Evolutionary conservation across 176 grass and related monocot species (phyloP).

Genomic region (Echinochloa phyllopogon): DNA sequence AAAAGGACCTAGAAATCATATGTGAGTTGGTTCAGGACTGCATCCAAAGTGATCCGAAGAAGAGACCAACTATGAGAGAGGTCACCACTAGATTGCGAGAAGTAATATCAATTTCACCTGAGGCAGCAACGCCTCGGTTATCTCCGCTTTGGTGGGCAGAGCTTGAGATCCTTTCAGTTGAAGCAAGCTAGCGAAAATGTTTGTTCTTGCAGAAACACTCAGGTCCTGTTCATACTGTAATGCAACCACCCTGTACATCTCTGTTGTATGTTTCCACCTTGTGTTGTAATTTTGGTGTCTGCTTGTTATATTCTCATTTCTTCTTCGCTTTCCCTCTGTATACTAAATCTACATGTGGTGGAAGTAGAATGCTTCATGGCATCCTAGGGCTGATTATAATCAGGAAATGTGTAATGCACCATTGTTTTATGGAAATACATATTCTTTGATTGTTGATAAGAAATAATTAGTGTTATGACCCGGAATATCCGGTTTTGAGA

Average conservation of each 20-base stretch:
- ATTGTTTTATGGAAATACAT: conserved; percentile 44
- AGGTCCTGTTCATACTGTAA: conserved; percentile 48
- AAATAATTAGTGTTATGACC: conserved; percentile 9
- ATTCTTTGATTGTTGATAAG: conserved; percentile 43
- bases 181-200: conserved; percentile 75
- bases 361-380: conserved; percentile 49
- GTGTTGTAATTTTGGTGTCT: conserved; percentile 41
- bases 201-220: conserved; percentile 44
- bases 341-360: conserved; percentile 43
- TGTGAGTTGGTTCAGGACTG: conserved; percentile 81
- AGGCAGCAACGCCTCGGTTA: conserved; percentile 78
- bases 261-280: conserved; percentile 41
- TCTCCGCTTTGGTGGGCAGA: conserved; percentile 99
- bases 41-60: conserved; percentile 71
- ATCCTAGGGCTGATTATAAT: conserved; percentile 49
- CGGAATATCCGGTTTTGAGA: too few relatives aligned
- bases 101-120: conserved; percentile 69
- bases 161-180: conserved; percentile 95
- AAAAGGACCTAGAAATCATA: conserved; percentile 70
- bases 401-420: conserved; percentile 48
- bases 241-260: conserved; percentile 60
- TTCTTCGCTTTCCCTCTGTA: conserved; percentile 45
- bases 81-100: conserved; percentile 63
- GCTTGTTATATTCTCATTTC: conserved; percentile 14
- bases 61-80: conserved; percentile 82